These are phyloP conservation scores for Pseudocercospora pini-densiflorae DNA, from an alignment of 2,329 filamentous ascomycete species.

Conservation along the genomic window DNA sequence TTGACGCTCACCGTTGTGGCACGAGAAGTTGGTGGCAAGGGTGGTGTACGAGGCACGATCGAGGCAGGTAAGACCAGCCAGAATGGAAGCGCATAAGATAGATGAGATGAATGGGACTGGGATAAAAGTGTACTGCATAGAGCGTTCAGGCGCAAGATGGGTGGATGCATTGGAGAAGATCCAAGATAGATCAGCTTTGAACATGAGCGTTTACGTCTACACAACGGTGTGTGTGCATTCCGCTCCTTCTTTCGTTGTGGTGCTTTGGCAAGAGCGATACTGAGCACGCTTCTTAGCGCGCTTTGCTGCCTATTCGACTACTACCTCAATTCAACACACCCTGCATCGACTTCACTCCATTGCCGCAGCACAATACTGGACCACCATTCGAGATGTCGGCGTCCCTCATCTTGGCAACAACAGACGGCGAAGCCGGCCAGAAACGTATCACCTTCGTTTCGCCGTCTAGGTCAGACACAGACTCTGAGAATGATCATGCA, in stretches of 20 bases:
- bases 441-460: neutral
- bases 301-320: neutral
- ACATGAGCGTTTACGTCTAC: neutral
- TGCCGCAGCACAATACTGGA: neutral
- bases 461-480: neutral
- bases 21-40: conserved; percentile 85
- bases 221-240: neutral
- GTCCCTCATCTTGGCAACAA: neutral
- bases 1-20: conserved; percentile 78
- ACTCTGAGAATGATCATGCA: neutral
- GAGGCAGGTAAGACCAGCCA: conserved; percentile 40
- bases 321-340: neutral
- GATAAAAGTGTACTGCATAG: conserved; percentile 13
- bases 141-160: conserved; percentile 3
- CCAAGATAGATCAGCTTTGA: neutral
- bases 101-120: conserved; percentile 10
- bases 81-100: conserved; percentile 25
- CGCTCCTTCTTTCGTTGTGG: neutral
- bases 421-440: neutral
- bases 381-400: neutral
- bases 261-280: neutral
- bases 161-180: neutral
- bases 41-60: conserved; percentile 72
- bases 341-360: neutral
- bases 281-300: neutral